Evolutionary conservation across 495 filamentous ascomycete species (phyloP).

Genomic region (Talaromyces stipitatus): DNA sequence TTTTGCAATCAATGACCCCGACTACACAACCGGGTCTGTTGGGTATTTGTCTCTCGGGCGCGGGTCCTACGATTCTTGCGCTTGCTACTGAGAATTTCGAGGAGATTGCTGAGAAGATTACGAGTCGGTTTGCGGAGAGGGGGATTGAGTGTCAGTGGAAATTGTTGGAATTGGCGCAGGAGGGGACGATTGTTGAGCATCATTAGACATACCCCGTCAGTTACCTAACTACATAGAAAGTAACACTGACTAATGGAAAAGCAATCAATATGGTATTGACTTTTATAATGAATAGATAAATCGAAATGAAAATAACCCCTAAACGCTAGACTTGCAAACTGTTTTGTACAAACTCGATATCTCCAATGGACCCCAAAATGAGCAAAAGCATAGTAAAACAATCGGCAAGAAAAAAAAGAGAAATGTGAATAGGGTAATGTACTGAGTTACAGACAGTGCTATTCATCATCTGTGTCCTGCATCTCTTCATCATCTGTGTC

Average conservation of each 20-base stretch:
- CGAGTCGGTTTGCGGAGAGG: slow-evolving; percentile 56
- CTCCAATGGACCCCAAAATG: neutral
- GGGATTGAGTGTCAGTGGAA: slow-evolving; percentile 79
- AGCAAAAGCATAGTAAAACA: neutral
- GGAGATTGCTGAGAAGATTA: slow-evolving; percentile 69
- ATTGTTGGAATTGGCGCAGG: slow-evolving; percentile 78
- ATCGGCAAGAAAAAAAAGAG: neutral
- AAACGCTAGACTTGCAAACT: neutral
- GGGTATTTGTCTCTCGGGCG: slow-evolving; percentile 88
- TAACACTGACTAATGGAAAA: neutral
- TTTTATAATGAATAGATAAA: neutral
- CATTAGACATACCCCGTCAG: slow-evolving; percentile 12
- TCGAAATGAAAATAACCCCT: neutral
- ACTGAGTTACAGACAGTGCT: neutral
- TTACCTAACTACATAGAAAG: neutral
- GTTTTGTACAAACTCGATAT: neutral
- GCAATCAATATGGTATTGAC: neutral
- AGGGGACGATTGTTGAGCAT: slow-evolving; percentile 58
- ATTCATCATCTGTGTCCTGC: slow-evolving; percentile 13
- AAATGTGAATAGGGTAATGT: neutral
- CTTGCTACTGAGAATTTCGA: slow-evolving; percentile 83
- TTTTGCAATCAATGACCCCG: slow-evolving; percentile 79
- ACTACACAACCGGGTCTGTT: slow-evolving; percentile 77
- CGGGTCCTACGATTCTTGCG: slow-evolving; percentile 89
- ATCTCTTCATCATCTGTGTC: slow-evolving; percentile 16